Conservation (phyloP, 2,329 filamentous ascomycete genomes). For the Pezicula neosporulosa region DNA sequence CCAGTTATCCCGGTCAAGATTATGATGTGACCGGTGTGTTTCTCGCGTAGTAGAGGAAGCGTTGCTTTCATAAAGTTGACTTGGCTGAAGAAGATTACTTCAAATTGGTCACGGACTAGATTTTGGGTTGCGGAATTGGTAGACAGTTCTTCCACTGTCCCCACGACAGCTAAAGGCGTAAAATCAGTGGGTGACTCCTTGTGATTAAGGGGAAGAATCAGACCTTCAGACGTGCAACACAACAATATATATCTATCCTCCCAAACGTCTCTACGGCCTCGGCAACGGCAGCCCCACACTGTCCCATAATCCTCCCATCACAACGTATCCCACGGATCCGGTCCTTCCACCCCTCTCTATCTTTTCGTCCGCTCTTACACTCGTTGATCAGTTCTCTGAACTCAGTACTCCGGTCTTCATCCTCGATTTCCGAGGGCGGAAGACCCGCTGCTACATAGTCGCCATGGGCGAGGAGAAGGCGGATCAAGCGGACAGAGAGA, state of each 20-base stretch:
- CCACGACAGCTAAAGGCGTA: slow-evolving; percentile 65
- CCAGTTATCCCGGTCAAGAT: slow-evolving; percentile 86
- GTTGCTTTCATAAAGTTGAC: slow-evolving; percentile 93
- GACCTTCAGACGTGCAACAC: slow-evolving; percentile 84
- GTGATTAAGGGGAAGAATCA: neutral
- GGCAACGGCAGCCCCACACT: slow-evolving; percentile 67
- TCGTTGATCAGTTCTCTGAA: slow-evolving; percentile 76
- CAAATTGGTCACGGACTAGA: slow-evolving; percentile 86
- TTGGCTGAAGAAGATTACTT: slow-evolving; percentile 91
- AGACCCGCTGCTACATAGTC: slow-evolving; percentile 87
- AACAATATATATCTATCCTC: slow-evolving; percentile 84
- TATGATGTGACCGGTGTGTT: slow-evolving; percentile 85
- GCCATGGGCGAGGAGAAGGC: slow-evolving; percentile 81
- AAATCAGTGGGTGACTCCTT: neutral
- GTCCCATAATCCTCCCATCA: slow-evolving; percentile 47
- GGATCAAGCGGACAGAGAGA: slow-evolving; percentile 76
- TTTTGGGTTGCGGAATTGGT: slow-evolving; percentile 69
- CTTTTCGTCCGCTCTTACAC: slow-evolving; percentile 58
- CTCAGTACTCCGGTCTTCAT: slow-evolving; percentile 71
- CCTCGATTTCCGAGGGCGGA: slow-evolving; percentile 72
- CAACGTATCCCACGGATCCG: slow-evolving; percentile 65
- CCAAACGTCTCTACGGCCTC: slow-evolving; percentile 83
- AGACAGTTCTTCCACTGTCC: slow-evolving; percentile 85
- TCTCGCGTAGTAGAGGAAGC: slow-evolving; percentile 73
- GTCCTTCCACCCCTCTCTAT: slow-evolving; percentile 76